Conservation (phyloP, 1,139 yeast genomes). For the Scheffersomyces illinoinensis region DNA sequence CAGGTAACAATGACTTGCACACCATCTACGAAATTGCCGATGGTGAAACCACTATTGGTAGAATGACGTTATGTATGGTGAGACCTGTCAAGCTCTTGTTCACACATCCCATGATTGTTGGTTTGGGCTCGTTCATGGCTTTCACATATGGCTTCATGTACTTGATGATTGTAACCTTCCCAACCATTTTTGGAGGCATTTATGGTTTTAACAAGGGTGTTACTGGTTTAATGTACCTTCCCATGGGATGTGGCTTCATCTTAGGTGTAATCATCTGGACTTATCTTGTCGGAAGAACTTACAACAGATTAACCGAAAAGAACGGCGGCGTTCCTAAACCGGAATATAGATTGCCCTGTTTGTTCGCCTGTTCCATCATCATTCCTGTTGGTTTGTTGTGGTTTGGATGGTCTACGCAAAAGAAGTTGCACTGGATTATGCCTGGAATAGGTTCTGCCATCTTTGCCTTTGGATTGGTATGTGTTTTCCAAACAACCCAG, state of each 20-base stretch:
- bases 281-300: slow-evolving; percentile 29
- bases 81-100: slow-evolving; percentile 41
- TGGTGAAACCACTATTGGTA: slow-evolving; percentile 32
- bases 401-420: slow-evolving; percentile 50
- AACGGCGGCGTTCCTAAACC: slow-evolving; percentile 44
- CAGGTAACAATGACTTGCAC: slow-evolving; percentile 41
- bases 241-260: slow-evolving; percentile 46
- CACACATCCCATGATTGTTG: slow-evolving; percentile 49
- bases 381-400: slow-evolving; percentile 45
- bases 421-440: slow-evolving; percentile 46
- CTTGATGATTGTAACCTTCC: slow-evolving; percentile 47
- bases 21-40: slow-evolving; percentile 46
- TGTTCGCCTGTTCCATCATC: slow-evolving; percentile 35
- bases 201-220: slow-evolving; percentile 38
- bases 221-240: slow-evolving; percentile 46
- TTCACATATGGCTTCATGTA: slow-evolving; percentile 51
- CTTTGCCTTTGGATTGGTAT: slow-evolving; percentile 45
- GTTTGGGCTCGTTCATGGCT: slow-evolving; percentile 48
- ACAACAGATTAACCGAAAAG: slow-evolving; percentile 25
- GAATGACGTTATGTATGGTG: slow-evolving; percentile 34
- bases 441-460: slow-evolving; percentile 46
- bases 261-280: slow-evolving; percentile 47
- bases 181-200: slow-evolving; percentile 31
- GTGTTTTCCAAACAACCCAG: slow-evolving; percentile 46
- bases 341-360: slow-evolving; percentile 44